Evolutionary conservation across 441 rosid genomes (phyloP).

Genomic region (Euphorbia schlechtendalii): DNA sequence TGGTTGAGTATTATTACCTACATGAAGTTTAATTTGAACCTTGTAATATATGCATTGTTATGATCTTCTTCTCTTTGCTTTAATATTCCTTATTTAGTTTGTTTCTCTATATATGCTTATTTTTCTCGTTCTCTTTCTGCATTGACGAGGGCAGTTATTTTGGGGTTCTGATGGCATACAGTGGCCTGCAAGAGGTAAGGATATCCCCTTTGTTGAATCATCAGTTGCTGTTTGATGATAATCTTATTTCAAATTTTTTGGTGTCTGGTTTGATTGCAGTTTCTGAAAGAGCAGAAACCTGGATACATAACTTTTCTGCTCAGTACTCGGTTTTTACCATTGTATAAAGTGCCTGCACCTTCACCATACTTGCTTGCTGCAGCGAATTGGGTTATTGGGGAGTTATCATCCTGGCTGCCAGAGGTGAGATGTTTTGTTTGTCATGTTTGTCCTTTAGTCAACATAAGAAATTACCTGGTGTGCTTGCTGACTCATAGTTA

Average conservation of each 20-base stretch:
- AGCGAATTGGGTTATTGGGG: conserved; percentile 85
- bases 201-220: conserved; percentile 19
- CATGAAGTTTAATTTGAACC: neutral
- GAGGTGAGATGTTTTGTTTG: conserved; percentile 46
- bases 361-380: conserved; percentile 73
- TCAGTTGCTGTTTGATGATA: conserved; percentile 19
- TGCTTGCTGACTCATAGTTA: conserved; percentile 8
- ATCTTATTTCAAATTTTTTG: conserved; percentile 13
- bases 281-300: conserved; percentile 62
- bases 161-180: conserved; percentile 81
- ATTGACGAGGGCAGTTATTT: conserved; percentile 54
- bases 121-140: conserved; percentile 24
- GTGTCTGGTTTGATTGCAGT: conserved; percentile 41
- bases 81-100: neutral
- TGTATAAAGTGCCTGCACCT: conserved; percentile 41
- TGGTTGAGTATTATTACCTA: neutral
- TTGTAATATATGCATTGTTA: neutral
- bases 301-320: conserved; percentile 45
- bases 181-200: conserved; percentile 87
- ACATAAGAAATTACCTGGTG: conserved; percentile 9
- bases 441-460: conserved; percentile 15
- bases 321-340: conserved; percentile 55
- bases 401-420: conserved; percentile 74
- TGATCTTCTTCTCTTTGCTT: conserved; percentile 18
- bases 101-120: neutral